Base-by-base conservation (phyloP, 148 eudicot species). In the Silene latifolia region DNA sequence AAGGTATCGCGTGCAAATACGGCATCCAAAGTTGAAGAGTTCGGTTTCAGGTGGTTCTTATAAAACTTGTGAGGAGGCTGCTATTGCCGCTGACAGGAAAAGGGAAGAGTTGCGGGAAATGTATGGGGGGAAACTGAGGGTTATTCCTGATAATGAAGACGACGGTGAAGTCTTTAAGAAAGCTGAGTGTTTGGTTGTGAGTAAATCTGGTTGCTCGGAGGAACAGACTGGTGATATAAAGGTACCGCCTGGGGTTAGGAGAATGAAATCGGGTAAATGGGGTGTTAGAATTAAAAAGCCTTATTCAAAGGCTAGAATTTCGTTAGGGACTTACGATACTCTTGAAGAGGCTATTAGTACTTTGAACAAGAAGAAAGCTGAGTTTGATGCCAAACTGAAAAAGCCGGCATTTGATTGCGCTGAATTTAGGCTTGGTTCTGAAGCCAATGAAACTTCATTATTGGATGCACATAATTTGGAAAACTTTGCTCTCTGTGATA, bases 31-130 rank as follows among this genome's bases (percentile, higher is more conserved):
- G 27, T 10, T 20, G 74, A 72, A 72, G 13, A 7, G 4, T 27
- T 0, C 9, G 32, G 63, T 15, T 54, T 71, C 63, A 24, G 32
- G 27, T 54, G 74, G 63, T 71, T 48, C 44, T 54, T 56, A 25
- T 54, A 54, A 17, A 23, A 54, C 74, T 24, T 9, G 20, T 29
- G 63, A 56, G 44, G 63, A 57, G 44, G 79, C 67, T 69, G 74
- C 74, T 24, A 14, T 21, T 69, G 79, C 39, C 47, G 27, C 21
- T 9, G 11, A 59, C 24, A 62, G 32, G 51, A 54, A 71, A 44
- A 78, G 65, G 14, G 21, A 44, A 3, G 69, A 61, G 53, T 61
- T 21, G 14, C 14, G 15, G 74, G 24, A 42, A 17, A 24, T 15
- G 13, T 4, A 2, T 6, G 20, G 23, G 23, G 21, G 66, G 65